A percentile compares a stretch with the other conserved stretches of the same genome.
Evolutionary conservation across 1,284 basidiomycete genomes (phyloP).

Genomic region (Paramarasmius palmivorus): DNA sequence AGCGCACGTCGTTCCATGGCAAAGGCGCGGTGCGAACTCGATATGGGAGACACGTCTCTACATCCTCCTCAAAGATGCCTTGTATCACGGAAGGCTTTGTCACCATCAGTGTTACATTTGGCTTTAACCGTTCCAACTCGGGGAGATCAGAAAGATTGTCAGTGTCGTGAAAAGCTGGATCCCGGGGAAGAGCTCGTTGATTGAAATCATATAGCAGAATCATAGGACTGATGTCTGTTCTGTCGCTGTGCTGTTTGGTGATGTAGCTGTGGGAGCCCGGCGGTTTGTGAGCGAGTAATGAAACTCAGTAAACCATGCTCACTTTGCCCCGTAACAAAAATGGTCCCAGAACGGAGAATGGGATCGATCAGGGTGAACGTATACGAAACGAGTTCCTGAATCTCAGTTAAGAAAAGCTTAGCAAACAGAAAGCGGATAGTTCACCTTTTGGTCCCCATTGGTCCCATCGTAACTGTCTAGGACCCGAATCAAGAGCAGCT

Average conservation of each 20-base stretch:
- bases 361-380: constrained; percentile 26
- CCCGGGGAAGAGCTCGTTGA: constrained; percentile 37
- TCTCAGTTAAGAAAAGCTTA: too few relatives aligned
- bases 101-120: too few relatives aligned
- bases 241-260: constrained; percentile 22
- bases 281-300: constrained; percentile 5
- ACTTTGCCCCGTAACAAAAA: constrained; percentile 55
- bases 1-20: too few relatives aligned
- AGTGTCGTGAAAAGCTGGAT: not conserved
- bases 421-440: too few relatives aligned
- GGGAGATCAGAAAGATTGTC: not conserved
- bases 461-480: constrained; percentile 45
- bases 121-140: too few relatives aligned
- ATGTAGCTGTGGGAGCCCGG: constrained; percentile 11
- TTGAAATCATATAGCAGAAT: constrained; percentile 52
- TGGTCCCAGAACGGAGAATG: constrained; percentile 57
- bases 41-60: too few relatives aligned
- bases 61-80: too few relatives aligned
- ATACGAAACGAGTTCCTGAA: constrained; percentile 38
- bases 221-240: constrained; percentile 2
- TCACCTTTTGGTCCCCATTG: constrained; percentile 46
- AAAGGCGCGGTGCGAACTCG: too few relatives aligned
- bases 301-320: constrained; percentile 23
- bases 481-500: constrained; percentile 21
- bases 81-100: too few relatives aligned